Evolutionary conservation across 495 filamentous ascomycete species (phyloP), one percentile per base, ranked within the genome.

Genomic region (Sordaria brevicollis): DNA sequence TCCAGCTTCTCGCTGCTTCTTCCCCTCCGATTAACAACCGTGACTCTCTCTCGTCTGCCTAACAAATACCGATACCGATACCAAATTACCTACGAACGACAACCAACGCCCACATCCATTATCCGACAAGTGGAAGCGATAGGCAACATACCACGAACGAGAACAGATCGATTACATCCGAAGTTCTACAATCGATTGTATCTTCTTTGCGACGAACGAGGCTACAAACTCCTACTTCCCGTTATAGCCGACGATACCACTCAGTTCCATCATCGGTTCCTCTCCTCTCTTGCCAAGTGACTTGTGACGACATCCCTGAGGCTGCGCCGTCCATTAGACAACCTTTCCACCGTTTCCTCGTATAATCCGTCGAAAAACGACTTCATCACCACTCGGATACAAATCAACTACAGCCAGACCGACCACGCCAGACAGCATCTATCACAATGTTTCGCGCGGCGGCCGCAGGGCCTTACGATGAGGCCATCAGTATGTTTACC

Each of bases 371-470:
- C n/a, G 33, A 57, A 33, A 41, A 62, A 36, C 36, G n/a, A 70
- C 19, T 66, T n/a, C 8, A 31, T 13, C 21, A 37, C 31, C 25
- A 36, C 25, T 35, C 49, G 39, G 34, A 33, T 67, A 49, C 65
- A 35, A 41, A 74, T 67, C 38, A 37, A 57, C 33, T 29, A 54
- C 66, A 54, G 43, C 67, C 37, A 66, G 19, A 38, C 6, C 19
- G 41, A 66, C 67, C 29, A 5, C 38, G 17, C 57, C 38, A 68
- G 37, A 37, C 49, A 57, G n/a, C 68, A 69, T 33, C 71, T 41
- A 36, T 69, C 80, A 77, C 66, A 74, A 85, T 85, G 83, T 85
- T 85, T 72, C 82, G 83, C 78, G 82, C 82, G 72, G 82, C 82
- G 74, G 82, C 83, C 67, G 77, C 76, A 67, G 81, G 81, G 68